A percentile compares a stretch with the other conserved stretches of the same genome.
These are phyloP conservation scores for Nepenthes mirabilis DNA, from an alignment of 148 eudicot genomes.

Conservation along the genomic window DNA sequence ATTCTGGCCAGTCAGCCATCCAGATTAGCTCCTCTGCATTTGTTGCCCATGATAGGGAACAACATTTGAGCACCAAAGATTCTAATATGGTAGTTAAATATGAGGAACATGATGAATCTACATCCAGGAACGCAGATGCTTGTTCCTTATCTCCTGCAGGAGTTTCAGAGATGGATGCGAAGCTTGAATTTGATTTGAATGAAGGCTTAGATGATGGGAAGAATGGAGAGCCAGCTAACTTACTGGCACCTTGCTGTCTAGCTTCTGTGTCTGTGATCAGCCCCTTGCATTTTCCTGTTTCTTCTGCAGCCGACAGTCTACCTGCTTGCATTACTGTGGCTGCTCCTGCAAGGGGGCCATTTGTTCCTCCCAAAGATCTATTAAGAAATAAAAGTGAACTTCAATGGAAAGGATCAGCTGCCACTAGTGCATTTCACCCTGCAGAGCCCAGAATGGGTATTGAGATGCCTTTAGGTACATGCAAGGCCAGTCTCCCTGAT, in stretches of 20 bases:
- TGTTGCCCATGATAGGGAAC: constrained; percentile 8
- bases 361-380: constrained; percentile 54
- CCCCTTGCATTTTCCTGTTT: constrained; percentile 20
- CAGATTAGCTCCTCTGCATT: background rate
- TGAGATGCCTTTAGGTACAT: constrained; percentile 17
- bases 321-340: constrained; percentile 58
- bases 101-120: constrained; percentile 10
- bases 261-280: constrained; percentile 22
- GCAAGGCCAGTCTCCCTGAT: constrained; percentile 10
- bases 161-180: constrained; percentile 24
- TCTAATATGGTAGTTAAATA: constrained; percentile 10
- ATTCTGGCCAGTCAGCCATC: background rate
- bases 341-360: constrained; percentile 78
- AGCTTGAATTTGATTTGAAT: constrained; percentile 55
- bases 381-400: constrained; percentile 49
- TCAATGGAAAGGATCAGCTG: constrained; percentile 93
- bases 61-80: constrained; percentile 10
- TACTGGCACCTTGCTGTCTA: constrained; percentile 10
- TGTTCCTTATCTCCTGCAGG: constrained; percentile 15
- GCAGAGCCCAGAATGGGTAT: constrained; percentile 65
- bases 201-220: constrained; percentile 71
- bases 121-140: constrained; percentile 9
- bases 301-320: constrained; percentile 21
- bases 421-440: constrained; percentile 87
- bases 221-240: constrained; percentile 28